Conservation (phyloP, 2,329 filamentous ascomycete species). For the Dactylonectria estremocensis region DNA sequence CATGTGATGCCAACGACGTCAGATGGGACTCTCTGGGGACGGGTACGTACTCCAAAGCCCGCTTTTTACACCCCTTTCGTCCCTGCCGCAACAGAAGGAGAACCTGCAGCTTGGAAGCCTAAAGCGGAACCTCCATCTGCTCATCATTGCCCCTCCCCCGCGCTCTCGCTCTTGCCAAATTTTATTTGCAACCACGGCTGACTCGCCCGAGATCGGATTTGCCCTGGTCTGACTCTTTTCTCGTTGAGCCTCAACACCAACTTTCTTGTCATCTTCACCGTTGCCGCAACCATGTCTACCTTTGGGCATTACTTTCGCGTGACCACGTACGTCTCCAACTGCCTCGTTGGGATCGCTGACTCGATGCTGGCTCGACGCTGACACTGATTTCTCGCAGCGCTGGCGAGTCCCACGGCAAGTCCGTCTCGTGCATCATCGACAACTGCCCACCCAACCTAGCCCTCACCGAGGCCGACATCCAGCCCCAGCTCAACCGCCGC, state of each 20-base stretch:
- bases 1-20: slow-evolving; percentile 30
- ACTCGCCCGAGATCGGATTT: slow-evolving; percentile 33
- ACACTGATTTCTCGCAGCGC: slow-evolving; percentile 49
- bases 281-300: slow-evolving; percentile 78
- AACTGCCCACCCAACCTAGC: slow-evolving; percentile 90
- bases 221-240: slow-evolving; percentile 4
- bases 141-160: slow-evolving; percentile 36
- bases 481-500: slow-evolving; percentile 93
- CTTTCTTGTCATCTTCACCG: slow-evolving; percentile 13
- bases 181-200: slow-evolving; percentile 3
- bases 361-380: not conserved
- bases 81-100: too few species aligned
- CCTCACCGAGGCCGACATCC: slow-evolving; percentile 89
- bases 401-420: slow-evolving; percentile 86
- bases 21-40: slow-evolving; percentile 7
- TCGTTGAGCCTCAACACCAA: slow-evolving; percentile 29
- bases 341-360: not conserved
- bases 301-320: slow-evolving; percentile 75
- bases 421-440: slow-evolving; percentile 95
- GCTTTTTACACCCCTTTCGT: too few species aligned
- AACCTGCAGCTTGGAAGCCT: not conserved
- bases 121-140: slow-evolving; percentile 13
- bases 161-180: slow-evolving; percentile 22
- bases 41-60: not conserved
- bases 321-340: slow-evolving; percentile 75